Evolutionary conservation across 257 asterid species (phyloP).

Genomic region (Solanum pimpinellifolium): DNA sequence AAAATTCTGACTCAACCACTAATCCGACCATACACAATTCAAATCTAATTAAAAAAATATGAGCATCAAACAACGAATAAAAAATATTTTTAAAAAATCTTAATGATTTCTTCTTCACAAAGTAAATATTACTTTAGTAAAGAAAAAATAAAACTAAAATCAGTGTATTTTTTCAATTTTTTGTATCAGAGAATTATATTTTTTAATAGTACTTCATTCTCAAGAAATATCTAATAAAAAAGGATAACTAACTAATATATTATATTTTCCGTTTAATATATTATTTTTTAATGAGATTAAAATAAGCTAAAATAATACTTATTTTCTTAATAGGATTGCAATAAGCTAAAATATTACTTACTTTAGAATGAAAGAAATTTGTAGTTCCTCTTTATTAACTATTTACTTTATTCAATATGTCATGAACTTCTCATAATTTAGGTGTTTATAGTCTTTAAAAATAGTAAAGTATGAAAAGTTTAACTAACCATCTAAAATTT

Average conservation of each 20-base stretch:
- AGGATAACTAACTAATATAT: neutral
- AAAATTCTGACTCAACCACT: too few species aligned
- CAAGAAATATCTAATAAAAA: neutral
- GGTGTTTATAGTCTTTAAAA: neutral
- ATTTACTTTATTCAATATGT: neutral
- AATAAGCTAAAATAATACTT: neutral
- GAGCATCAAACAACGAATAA: too few species aligned
- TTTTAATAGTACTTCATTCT: neutral
- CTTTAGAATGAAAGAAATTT: neutral
- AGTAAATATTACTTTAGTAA: neutral
- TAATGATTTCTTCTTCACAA: too few species aligned
- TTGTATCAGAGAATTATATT: neutral
- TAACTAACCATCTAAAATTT: too few species aligned
- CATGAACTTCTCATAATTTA: neutral
- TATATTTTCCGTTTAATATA: neutral
- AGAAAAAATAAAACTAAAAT: neutral
- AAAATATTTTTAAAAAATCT: too few species aligned
- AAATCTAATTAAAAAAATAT: too few species aligned
- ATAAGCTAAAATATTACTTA: neutral
- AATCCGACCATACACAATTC: accelerated
- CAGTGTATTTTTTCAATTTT: neutral
- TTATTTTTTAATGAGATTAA: neutral
- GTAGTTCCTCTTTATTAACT: neutral
- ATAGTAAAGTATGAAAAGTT: neutral
- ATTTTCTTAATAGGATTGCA: neutral